Base-by-base conservation (phyloP, 306 rosid species). In the Cucumis cinereus region DNA sequence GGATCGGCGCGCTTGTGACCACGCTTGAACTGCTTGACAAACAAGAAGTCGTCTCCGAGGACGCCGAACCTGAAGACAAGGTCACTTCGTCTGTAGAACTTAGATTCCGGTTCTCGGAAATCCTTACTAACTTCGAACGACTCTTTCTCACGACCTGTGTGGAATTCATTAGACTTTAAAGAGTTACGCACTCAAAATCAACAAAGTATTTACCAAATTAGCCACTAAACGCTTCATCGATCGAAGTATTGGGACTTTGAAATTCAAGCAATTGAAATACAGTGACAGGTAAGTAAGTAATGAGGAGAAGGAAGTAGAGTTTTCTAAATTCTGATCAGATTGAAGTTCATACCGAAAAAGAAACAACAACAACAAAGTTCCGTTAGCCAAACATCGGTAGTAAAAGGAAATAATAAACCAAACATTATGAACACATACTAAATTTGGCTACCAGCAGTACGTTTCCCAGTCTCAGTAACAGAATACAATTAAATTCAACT, bases 81-180 rank as follows among this genome's bases (percentile, higher is more conserved):
- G 75, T 81, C 3, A 28, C 60, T 6, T 33, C 79, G 58, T 55
- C 45, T 16, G 17, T 77, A 19, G 87, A 54, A 61, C 36, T 58
- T 43, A 38, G 19, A 40, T 80, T 77, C 78, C 69, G 75, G 57
- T 81, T 47, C 16, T 41, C 84, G 72, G 88, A 77, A 54, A 78
- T 68, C 83, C 86, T 77, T 23, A 49, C 79, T 26, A 86, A 79
- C 89, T 89, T 94, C 73, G 98, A 85, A 24, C 94, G 87, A 24
- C 81, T 83, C 87, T 74, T 94, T 80, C 94, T 86, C 24, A 74
- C 84, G 78, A 88, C 86, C 98, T 93, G 76, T 87, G 85, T 6
- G 71, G 49, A 82, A 74, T 64, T 35, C 47, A 53, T 58, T 55
- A 60, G 67, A 52, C 50, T 57, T 33, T 4, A 17, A 13, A 22